Percentiles rank a stretch among this genome's conserved stretches.
phyloP scores from a whole-genome alignment of 345 rosid species.

The Camelina hispida region DNA sequence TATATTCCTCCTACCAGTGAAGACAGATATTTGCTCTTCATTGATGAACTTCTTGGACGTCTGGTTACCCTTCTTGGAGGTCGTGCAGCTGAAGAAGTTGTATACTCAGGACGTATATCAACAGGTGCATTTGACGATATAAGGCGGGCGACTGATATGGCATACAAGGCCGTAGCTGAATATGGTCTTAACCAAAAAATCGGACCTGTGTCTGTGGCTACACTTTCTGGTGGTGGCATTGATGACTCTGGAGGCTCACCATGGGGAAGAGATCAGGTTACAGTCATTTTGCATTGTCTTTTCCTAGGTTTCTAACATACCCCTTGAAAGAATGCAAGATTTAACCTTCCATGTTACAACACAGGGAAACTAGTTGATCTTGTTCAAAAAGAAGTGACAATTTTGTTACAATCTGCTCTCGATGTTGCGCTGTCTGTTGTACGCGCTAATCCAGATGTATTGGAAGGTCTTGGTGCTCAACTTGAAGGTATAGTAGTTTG shows the following conservation, averaged over 20 bases:
- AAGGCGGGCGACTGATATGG: conserved; percentile 91
- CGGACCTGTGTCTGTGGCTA: conserved; percentile 86
- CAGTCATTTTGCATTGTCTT: not conserved
- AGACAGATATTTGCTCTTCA: conserved; percentile 90
- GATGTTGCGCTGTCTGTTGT: conserved; percentile 78
- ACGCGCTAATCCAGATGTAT: conserved; percentile 81
- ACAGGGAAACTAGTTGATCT: conserved; percentile 92
- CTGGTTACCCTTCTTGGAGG: conserved; percentile 98
- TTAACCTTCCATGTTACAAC: conserved; percentile 1
- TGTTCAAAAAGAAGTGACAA: conserved; percentile 88
- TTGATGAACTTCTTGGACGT: conserved; percentile 92
- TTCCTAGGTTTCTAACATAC: not conserved
- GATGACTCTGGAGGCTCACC: conserved; percentile 73
- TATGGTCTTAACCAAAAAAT: conserved; percentile 89
- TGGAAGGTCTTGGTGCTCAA: conserved; percentile 94
- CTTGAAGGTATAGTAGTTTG: conserved; percentile 73
- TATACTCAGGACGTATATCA: conserved; percentile 87
- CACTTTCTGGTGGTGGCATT: conserved; percentile 86
- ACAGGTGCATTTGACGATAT: conserved; percentile 98
- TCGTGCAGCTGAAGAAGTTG: conserved; percentile 96
- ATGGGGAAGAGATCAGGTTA: conserved; percentile 95
- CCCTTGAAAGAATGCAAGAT: conserved; percentile 8
- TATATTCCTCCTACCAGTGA: conserved; percentile 81
- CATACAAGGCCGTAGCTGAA: conserved; percentile 96
- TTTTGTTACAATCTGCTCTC: conserved; percentile 75